These are phyloP conservation scores for Aureobasidium sp. DNA, from an alignment of 2,329 filamentous ascomycete species.

Conservation along the genomic window DNA sequence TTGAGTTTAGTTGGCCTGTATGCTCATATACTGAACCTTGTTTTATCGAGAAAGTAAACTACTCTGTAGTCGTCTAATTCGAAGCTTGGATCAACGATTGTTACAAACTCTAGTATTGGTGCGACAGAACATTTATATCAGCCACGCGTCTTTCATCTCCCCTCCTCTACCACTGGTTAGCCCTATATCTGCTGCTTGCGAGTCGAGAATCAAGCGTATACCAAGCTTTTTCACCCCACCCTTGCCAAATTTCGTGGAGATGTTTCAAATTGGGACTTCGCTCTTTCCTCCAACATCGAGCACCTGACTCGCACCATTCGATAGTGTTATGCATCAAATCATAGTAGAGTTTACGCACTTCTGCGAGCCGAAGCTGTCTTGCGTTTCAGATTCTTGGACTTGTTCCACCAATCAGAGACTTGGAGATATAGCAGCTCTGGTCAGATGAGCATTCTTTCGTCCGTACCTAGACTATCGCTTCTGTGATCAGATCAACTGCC, in stretches of 20 bases:
- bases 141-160: neutral
- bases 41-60: no score
- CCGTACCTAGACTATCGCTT: neutral
- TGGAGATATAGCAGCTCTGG: neutral
- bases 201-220: neutral
- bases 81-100: no score
- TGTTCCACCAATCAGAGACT: neutral
- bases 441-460: neutral
- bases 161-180: no score
- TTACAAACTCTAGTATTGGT: no score
- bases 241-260: neutral
- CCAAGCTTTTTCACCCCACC: conserved; percentile 7
- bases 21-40: no score
- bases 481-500: neutral
- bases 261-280: neutral
- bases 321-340: neutral
- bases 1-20: no score
- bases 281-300: neutral
- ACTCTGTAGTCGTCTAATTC: no score
- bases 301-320: neutral
- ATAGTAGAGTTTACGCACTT: no score
- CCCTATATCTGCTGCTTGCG: neutral
- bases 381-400: no score
- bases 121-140: no score
- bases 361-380: no score